Conservation (phyloP, 495 filamentous ascomycete species). For the Penicillium verhagenii region DNA sequence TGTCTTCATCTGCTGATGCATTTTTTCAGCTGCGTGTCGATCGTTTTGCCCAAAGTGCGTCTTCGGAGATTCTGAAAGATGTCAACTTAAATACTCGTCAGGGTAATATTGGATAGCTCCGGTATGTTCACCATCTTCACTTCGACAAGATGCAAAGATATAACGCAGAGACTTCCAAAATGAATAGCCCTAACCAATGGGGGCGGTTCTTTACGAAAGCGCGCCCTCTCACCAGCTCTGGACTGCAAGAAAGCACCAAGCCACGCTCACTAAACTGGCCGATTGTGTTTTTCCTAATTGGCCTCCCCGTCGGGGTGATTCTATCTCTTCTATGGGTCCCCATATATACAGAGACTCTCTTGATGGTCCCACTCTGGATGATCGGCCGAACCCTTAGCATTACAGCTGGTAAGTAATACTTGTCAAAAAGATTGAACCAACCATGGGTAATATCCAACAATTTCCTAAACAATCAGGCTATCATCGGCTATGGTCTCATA, state of each 20-base stretch:
- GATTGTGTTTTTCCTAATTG: constrained; percentile 5
- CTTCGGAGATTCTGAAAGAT: too few relatives aligned
- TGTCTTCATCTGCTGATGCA: neutral
- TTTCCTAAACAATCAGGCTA: constrained; percentile 51
- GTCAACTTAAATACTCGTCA: too few relatives aligned
- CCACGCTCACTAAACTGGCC: constrained; percentile 7
- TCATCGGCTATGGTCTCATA: constrained; percentile 90
- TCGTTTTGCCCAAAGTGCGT: too few relatives aligned
- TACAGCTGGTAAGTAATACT: constrained; percentile 10
- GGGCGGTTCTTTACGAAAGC: neutral
- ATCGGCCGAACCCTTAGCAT: constrained; percentile 7
- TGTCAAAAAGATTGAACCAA: neutral
- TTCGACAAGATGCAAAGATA: neutral
- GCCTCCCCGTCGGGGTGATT: constrained; percentile 6
- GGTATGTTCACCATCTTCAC: too few relatives aligned
- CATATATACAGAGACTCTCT: neutral
- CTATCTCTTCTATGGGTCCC: constrained; percentile 6
- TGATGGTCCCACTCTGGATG: constrained; percentile 3
- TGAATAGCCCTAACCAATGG: neutral
- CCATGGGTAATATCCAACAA: too few relatives aligned
- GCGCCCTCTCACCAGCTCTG: neutral
- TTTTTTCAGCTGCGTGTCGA: too few relatives aligned
- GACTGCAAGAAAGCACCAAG: neutral
- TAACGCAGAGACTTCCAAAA: neutral
- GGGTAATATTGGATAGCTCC: too few relatives aligned